These are phyloP conservation scores for Pichia sp. DNA, from an alignment of 1,139 yeast genomes.

Conservation along the genomic window DNA sequence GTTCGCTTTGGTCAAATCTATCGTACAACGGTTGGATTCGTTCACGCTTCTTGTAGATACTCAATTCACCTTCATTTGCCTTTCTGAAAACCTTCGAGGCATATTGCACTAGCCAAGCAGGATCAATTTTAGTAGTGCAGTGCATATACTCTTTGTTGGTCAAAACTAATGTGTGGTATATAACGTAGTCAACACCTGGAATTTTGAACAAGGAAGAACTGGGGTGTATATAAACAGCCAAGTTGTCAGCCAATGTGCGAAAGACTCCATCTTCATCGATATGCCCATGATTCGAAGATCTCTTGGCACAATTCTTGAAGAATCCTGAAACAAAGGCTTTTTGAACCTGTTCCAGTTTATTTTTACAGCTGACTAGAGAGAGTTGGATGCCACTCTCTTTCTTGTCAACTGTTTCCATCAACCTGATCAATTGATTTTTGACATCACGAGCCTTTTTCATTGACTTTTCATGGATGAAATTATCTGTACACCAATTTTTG, in stretches of 20 bases:
- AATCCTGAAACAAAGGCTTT: conserved; percentile 81
- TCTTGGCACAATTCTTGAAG: conserved; percentile 78
- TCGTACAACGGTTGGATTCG: conserved; percentile 50
- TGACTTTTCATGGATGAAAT: conserved; percentile 78
- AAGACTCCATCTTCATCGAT: conserved; percentile 57
- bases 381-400: conserved; percentile 35
- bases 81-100: conserved; percentile 85
- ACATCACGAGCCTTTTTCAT: conserved; percentile 77
- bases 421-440: conserved; percentile 60
- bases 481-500: conserved; percentile 75
- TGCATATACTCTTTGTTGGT: conserved; percentile 93
- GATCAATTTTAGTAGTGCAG: conserved; percentile 74
- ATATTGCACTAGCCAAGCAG: conserved; percentile 76
- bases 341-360: conserved; percentile 59
- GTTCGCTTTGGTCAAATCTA: conserved; percentile 39
- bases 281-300: conserved; percentile 46
- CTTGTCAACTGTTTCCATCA: conserved; percentile 51
- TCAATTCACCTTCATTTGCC: conserved; percentile 42
- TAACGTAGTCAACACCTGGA: conserved; percentile 43
- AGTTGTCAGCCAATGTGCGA: conserved; percentile 70
- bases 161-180: conserved; percentile 76
- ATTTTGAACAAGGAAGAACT: conserved; percentile 76
- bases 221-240: conserved; percentile 85
- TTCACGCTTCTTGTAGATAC: conserved; percentile 38
- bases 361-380: conserved; percentile 49